Percentiles rank a stretch among this genome's conserved stretches.
These are phyloP conservation scores for Pseudisothecium myosuroides DNA, from an alignment of 225 moss, liverwort and hornwort genomes.

Conservation along the genomic window DNA sequence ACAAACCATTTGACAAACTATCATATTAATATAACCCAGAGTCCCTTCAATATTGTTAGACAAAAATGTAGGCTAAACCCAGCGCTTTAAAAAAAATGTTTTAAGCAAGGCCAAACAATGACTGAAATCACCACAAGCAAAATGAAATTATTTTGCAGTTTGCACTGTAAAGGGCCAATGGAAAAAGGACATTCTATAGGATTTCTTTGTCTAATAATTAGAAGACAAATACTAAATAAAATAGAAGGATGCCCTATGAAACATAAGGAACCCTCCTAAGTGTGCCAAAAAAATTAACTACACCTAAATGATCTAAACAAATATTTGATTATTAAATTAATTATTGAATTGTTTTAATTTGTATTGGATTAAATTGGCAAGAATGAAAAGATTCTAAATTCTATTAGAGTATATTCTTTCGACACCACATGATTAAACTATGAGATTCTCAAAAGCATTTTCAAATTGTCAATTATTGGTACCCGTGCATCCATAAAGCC, in stretches of 20 bases:
- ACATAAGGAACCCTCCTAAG: neutral
- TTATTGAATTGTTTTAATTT: neutral
- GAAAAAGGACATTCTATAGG: too few species aligned
- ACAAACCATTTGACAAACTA: neutral
- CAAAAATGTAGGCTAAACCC: neutral
- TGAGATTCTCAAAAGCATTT: neutral
- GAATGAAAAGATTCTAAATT: neutral
- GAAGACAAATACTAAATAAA: too few species aligned
- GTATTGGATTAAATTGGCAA: neutral
- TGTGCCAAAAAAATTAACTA: too few species aligned
- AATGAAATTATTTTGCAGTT: rapidly evolving
- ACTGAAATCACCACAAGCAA: neutral
- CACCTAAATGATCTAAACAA: too few species aligned
- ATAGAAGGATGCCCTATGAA: rapidly evolving
- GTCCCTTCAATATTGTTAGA: too few species aligned
- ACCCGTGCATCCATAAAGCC: neutral
- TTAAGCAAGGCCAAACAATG: neutral
- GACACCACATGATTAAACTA: neutral
- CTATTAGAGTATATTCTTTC: neutral
- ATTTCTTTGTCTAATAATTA: neutral
- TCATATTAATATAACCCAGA: neutral
- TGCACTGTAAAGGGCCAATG: rapidly evolving
- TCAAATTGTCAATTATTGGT: neutral
- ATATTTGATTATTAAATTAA: neutral
- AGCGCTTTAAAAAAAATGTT: neutral